Conservation (phyloP, 345 rosid genomes). For the Syzygium jambos region DNA sequence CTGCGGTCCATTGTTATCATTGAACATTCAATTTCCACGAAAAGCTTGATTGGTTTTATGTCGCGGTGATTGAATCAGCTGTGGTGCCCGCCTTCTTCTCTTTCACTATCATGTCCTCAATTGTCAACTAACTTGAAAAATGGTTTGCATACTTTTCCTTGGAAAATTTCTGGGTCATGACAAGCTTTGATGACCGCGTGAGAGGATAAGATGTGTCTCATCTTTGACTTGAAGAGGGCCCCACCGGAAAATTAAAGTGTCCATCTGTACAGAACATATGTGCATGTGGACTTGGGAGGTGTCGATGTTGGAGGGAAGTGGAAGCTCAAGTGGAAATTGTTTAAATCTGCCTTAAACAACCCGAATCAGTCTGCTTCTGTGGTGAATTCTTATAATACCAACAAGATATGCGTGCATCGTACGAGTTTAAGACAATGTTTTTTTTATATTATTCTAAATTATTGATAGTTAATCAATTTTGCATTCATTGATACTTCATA, state of each 20-base stretch:
- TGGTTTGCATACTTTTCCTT: not conserved
- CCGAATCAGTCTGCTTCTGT: too few species aligned
- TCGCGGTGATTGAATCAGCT: not conserved
- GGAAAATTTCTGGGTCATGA: not conserved
- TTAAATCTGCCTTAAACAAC: too few species aligned
- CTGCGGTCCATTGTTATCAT: not conserved
- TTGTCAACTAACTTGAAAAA: not conserved
- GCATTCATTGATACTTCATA: not conserved
- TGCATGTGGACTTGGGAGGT: not conserved
- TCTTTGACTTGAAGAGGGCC: not conserved
- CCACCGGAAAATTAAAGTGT: too few species aligned
- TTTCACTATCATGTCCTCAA: not conserved
- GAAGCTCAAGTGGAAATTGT: not conserved
- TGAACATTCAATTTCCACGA: too few species aligned
- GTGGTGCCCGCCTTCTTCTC: not conserved
- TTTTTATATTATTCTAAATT: too few species aligned
- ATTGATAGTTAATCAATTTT: not conserved
- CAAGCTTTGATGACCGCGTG: not conserved
- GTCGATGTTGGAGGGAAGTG: not conserved
- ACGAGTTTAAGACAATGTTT: too few species aligned
- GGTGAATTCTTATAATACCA: too few species aligned
- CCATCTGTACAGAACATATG: not conserved
- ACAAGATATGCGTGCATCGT: too few species aligned
- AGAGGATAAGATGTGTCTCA: not conserved
- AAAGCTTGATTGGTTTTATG: not conserved